Percentiles rank a stretch among this genome's conserved stretches.
These are phyloP conservation scores for Cudoniella acicularis DNA, from an alignment of 495 filamentous ascomycete species.

Conservation along the genomic window DNA sequence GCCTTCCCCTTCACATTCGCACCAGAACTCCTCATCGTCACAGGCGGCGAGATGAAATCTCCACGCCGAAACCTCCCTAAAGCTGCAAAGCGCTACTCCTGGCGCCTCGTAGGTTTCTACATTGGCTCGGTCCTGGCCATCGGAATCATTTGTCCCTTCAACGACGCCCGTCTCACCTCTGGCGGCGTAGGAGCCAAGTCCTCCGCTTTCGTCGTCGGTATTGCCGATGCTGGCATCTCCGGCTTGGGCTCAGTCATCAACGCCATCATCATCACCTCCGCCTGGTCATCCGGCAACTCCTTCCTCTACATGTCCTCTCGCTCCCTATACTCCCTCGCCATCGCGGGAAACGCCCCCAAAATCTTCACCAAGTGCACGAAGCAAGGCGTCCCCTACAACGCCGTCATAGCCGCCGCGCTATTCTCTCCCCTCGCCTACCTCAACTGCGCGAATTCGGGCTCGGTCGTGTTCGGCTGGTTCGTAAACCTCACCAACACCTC, in stretches of 20 bases:
- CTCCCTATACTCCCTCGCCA: conserved; percentile 50
- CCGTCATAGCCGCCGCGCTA: conserved; percentile 56
- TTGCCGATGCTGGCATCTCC: conserved; percentile 47
- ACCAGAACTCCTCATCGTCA: conserved; percentile 51
- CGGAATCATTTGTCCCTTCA: conserved; percentile 51
- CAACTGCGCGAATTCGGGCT: conserved; percentile 66
- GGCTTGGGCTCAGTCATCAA: conserved; percentile 49
- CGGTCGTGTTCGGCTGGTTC: conserved; percentile 67
- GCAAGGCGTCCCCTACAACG: conserved; percentile 54
- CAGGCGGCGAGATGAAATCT: conserved; percentile 39
- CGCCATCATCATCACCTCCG: conserved; percentile 54
- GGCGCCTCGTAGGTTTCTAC: conserved; percentile 54
- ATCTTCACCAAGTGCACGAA: conserved; percentile 47
- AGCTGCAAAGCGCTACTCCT: conserved; percentile 44
- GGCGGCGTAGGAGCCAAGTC: conserved; percentile 49
- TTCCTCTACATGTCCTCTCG: conserved; percentile 57
- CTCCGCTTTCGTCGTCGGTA: conserved; percentile 58
- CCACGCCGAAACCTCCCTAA: conserved; percentile 48
- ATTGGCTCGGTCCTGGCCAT: conserved; percentile 50
- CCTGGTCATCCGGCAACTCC: conserved; percentile 57
- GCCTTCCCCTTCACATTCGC: conserved; percentile 56
- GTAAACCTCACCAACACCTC: conserved; percentile 58
- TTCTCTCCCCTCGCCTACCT: conserved; percentile 73
- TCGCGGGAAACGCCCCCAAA: conserved; percentile 44
- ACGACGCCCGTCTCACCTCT: conserved; percentile 49